Conservation (phyloP, 2,329 filamentous ascomycete species). For the Microdochium trichocladiopsis region DNA sequence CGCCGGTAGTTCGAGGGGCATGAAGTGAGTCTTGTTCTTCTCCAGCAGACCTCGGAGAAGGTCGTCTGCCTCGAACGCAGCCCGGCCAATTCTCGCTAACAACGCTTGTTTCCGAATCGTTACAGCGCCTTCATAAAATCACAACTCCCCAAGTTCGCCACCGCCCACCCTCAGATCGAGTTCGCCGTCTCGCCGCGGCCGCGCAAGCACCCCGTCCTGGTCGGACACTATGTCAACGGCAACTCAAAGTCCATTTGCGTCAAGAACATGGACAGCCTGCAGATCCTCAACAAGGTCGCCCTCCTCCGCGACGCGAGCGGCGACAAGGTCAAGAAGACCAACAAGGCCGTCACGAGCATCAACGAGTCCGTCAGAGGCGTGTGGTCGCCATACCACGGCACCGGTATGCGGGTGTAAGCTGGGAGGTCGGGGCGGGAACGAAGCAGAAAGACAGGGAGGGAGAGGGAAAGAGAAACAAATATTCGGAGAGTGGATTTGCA, state of each 20-base stretch:
- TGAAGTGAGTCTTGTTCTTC: constrained; percentile 68
- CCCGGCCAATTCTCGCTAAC: neutral
- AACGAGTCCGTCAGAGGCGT: constrained; percentile 62
- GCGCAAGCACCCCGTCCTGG: constrained; percentile 81
- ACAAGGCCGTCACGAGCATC: constrained; percentile 57
- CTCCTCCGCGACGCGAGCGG: constrained; percentile 68
- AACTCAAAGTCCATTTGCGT: constrained; percentile 81
- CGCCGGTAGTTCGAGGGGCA: constrained; percentile 86
- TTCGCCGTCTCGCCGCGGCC: constrained; percentile 87
- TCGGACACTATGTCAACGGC: constrained; percentile 90
- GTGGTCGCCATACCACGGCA: constrained; percentile 65
- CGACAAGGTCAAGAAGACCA: constrained; percentile 60
- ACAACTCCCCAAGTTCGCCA: constrained; percentile 69
- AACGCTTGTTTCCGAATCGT: neutral
- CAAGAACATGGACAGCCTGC: constrained; percentile 71
- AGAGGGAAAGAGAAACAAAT: constrained; percentile 6
- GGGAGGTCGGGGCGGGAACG: too few species aligned
- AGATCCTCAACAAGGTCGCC: constrained; percentile 75
- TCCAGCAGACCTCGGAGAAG: neutral
- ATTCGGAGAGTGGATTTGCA: too few species aligned
- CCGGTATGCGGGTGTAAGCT: constrained; percentile 47
- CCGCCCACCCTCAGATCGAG: constrained; percentile 79
- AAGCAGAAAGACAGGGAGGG: neutral
- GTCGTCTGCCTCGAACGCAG: neutral
- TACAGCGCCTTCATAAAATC: constrained; percentile 73